A percentile compares a stretch with the other conserved stretches of the same genome.
Evolutionary conservation across 2,329 filamentous ascomycete species (phyloP).

Genomic region (Colletotrichum trifolii): DNA sequence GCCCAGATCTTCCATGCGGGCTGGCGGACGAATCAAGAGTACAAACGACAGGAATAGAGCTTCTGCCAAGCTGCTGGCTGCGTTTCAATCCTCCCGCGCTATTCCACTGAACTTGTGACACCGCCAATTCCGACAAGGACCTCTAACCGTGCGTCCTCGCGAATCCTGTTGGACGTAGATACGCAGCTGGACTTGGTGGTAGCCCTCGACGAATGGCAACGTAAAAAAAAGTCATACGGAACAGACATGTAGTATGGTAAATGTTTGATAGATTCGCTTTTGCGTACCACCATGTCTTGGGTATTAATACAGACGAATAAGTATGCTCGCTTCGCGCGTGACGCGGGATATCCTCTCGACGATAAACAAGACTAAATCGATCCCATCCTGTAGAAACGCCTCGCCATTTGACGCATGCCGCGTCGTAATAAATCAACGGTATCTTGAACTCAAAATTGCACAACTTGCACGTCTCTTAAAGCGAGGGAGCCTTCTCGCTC

Average conservation of each 20-base stretch:
- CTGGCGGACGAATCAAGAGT: conserved; percentile 21
- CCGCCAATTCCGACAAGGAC: conserved; percentile 22
- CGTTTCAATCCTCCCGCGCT: conserved; percentile 27
- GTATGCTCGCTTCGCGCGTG: conserved; percentile 25
- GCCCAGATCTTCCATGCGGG: conserved; percentile 11
- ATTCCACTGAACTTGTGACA: conserved; percentile 26
- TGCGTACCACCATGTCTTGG: conserved; percentile 30
- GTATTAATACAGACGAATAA: conserved; percentile 35
- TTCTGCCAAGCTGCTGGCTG: conserved; percentile 28
- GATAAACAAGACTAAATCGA: conserved; percentile 12
- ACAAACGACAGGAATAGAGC: conserved; percentile 22
- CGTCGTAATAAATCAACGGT: conserved; percentile 19
- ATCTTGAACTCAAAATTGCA: conserved; percentile 20
- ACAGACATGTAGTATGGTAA: too few species aligned
- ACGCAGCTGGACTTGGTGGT: too few species aligned
- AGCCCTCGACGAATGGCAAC: too few species aligned
- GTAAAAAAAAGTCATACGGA: too few species aligned
- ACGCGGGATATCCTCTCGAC: conserved; percentile 34
- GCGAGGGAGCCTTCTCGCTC: conserved; percentile 34
- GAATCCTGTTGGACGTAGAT: background rate
- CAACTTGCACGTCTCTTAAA: conserved; percentile 10
- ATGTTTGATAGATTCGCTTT: conserved; percentile 18
- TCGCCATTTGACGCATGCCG: conserved; percentile 20
- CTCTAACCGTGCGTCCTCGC: conserved; percentile 2
- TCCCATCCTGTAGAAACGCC: conserved; percentile 34